These are phyloP conservation scores for Penicillium psychrosexuale DNA, from an alignment of 2,329 filamentous ascomycete species.

Conservation along the genomic window DNA sequence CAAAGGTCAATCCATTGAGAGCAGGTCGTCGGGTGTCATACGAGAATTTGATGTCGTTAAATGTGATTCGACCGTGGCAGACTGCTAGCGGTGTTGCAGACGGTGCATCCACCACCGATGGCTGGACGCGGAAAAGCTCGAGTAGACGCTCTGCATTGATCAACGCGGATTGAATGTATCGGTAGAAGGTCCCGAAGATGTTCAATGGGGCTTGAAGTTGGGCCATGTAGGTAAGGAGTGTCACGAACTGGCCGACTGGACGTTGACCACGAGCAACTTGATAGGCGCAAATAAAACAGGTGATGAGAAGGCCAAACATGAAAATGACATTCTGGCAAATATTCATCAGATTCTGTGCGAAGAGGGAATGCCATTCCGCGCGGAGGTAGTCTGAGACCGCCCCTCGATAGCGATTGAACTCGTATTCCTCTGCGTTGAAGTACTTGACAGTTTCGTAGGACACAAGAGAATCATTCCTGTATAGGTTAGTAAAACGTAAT, in stretches of 20 bases:
- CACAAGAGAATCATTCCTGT: constrained; percentile 82
- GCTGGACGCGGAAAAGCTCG: constrained; percentile 58
- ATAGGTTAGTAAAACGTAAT: not conserved
- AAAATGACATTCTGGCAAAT: constrained; percentile 72
- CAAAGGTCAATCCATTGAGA: constrained; percentile 54
- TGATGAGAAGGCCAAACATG: constrained; percentile 64
- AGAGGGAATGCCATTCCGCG: constrained; percentile 66
- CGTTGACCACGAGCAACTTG: constrained; percentile 59
- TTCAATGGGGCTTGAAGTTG: constrained; percentile 68
- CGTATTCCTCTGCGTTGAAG: constrained; percentile 74
- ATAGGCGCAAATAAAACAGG: constrained; percentile 66
- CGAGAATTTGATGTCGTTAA: constrained; percentile 56
- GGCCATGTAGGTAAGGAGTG: constrained; percentile 70
- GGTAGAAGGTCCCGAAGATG: constrained; percentile 62
- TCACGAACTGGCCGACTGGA: constrained; percentile 66
- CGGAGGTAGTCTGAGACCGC: constrained; percentile 65
- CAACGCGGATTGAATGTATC: constrained; percentile 49
- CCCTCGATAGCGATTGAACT: constrained; percentile 66
- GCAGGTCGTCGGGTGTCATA: constrained; percentile 56
- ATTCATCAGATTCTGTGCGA: constrained; percentile 70
- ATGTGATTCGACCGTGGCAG: constrained; percentile 54
- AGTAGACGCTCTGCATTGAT: constrained; percentile 47
- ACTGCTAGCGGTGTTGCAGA: constrained; percentile 52
- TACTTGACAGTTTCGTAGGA: constrained; percentile 91
- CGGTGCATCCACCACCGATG: constrained; percentile 51